These are phyloP conservation scores for Trichosanthes cucumerina DNA, from an alignment of 306 rosid genomes.

Conservation along the genomic window DNA sequence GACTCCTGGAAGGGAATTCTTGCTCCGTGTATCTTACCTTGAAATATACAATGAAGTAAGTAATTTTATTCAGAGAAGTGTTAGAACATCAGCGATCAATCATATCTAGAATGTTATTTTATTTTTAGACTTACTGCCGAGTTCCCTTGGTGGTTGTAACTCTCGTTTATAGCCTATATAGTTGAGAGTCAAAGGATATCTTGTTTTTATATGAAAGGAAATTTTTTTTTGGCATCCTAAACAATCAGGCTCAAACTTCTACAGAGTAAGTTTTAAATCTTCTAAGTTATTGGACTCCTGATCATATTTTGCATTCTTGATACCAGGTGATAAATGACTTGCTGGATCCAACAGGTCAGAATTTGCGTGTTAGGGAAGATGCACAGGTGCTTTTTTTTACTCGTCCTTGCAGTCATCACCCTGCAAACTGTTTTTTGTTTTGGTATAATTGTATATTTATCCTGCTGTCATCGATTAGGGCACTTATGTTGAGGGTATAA, in stretches of 20 bases:
- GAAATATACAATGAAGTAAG: constrained; percentile 97
- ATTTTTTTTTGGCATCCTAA: not conserved
- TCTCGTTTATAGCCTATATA: not conserved
- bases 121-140: not conserved
- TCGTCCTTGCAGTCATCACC: constrained; percentile 5
- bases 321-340: constrained; percentile 96
- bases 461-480: constrained; percentile 46
- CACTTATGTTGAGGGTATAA: constrained; percentile 97
- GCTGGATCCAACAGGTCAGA: constrained; percentile 98
- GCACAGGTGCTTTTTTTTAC: constrained; percentile 56
- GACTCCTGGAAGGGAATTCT: constrained; percentile 99
- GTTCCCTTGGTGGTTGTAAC: not conserved
- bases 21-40: constrained; percentile 90
- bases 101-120: not conserved
- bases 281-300: not conserved
- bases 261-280: not conserved
- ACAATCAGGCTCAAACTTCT: not conserved
- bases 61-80: not conserved
- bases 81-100: not conserved
- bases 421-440: constrained; percentile 4
- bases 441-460: not conserved
- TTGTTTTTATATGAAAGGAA: not conserved
- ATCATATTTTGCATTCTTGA: constrained; percentile 20
- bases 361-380: constrained; percentile 97
- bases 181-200: not conserved